Conservation (phyloP, 1,284 basidiomycete genomes). For the Wolfiporia cocos region DNA sequence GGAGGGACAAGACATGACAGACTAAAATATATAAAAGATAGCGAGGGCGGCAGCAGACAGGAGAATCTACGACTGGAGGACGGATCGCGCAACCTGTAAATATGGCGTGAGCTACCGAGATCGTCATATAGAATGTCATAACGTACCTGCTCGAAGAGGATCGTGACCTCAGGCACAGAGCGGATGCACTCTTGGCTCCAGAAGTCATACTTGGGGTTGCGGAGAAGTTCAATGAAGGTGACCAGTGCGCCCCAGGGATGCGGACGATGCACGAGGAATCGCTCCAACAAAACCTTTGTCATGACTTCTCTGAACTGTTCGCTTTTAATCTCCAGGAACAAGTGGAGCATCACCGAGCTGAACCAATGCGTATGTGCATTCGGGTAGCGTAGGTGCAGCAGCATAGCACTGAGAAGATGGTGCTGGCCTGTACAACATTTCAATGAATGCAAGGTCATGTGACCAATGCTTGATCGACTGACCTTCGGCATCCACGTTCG, state of each 20-base stretch:
- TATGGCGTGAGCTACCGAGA: conserved; percentile 2
- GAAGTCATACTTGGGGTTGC: conserved; percentile 81
- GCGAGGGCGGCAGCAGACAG: conserved; percentile 43
- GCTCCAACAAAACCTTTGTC: conserved; percentile 87
- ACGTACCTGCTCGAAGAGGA: conserved; percentile 76
- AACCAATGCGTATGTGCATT: conserved; percentile 98
- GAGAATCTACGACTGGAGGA: conserved; percentile 63
- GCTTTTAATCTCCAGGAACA: conserved; percentile 74
- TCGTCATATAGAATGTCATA: not conserved
- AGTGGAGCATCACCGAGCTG: conserved; percentile 80
- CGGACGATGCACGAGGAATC: conserved; percentile 89
- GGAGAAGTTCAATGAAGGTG: conserved; percentile 89
- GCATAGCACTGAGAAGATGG: conserved; percentile 85
- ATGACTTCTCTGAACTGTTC: conserved; percentile 87
- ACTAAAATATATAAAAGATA: conserved; percentile 58
- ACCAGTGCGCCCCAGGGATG: conserved; percentile 97
- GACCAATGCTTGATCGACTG: conserved; percentile 17
- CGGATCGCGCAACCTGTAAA: conserved; percentile 60
- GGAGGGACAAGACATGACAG: conserved; percentile 22
- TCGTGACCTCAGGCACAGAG: conserved; percentile 74
- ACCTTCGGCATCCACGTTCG: conserved; percentile 90
- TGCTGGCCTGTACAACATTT: conserved; percentile 67
- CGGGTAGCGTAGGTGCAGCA: conserved; percentile 92
- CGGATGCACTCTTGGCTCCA: conserved; percentile 81
- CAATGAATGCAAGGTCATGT: not conserved